Base-by-base conservation (phyloP, 2,329 filamentous ascomycete species). In the Colletotrichum falcatum region DNA sequence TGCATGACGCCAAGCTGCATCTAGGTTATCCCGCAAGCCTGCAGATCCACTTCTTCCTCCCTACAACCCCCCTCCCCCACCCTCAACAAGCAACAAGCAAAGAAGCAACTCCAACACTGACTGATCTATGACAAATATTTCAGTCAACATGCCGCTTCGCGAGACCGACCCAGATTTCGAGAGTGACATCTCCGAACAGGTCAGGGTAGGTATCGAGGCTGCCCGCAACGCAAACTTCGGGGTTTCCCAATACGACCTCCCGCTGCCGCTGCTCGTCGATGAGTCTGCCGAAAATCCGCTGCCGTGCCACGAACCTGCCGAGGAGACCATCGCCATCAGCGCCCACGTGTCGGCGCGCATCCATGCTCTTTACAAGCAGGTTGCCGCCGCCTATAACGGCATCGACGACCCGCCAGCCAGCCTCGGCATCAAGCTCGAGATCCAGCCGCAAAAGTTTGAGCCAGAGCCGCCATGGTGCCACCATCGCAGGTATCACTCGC, bases 401-500 rank as follows among this genome's bases (percentile, higher is more conserved):
- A n/a, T 56, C 8, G 42, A 51, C 16, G 33, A 62, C 56, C 49
- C 58, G 18, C 65, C 58, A 42, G 49, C 58, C 39, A 49, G 58
- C 26, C 23, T 67, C 42, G 26, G 48, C 60, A 46, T 74, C 26
- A 8, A 60, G 6, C 18, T 74, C 46, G 33, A 7, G 37, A 69
- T 74, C 55, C 20, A 64, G 46, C 49, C 51, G 12, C 72, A 74
- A 63, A 28, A 65, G 0, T 71, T 74, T 28, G 65, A 62, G 37
- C 30, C 65, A 56, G 44, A 26, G n/a, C n/a, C n/a, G 64, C 35
- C 60, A 59, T 20, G 28, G 18, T 74, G 74, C 46, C 8, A 66
- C 48, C 73, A 73, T 64, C 73, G 68, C 64, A 64, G 60, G 30
- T 75, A 70, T 58, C 73, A 75, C 49, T 66, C 73, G 55, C 73